Evolutionary conservation across 2,329 filamentous ascomycete genomes (phyloP), one percentile per base, ranked within the genome.

Genomic region (Lasiodiplodia citricola): DNA sequence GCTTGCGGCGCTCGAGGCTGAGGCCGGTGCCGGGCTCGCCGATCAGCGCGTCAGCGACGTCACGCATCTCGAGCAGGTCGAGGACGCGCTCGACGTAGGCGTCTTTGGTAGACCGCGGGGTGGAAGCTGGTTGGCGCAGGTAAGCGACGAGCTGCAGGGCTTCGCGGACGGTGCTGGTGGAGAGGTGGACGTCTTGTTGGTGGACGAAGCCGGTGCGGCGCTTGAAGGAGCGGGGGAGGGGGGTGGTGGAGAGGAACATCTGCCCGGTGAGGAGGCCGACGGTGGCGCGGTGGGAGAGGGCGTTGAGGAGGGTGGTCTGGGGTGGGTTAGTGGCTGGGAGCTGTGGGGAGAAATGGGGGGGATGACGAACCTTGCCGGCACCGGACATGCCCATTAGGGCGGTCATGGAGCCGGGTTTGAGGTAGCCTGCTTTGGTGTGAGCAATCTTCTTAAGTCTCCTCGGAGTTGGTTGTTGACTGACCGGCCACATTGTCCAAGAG

Each of bases 281-380:
- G 18, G 83, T 89, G 76, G 93, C 90, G 2, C 92, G 87, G 74
- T 94, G 91, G 0, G 92, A 89, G 2, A 92, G 80, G 0, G 91
- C 93, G 77, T 96, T 93, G n/a, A 96, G 84, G 0, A 96, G 82
- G 0, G 93, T 96, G 0, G 92, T 94, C 80, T 96, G 41, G 25
- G 2, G 41, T 2, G 2, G 21, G 47, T 63, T 28, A 63, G 58
- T 2, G 11, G 14, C n/a, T 8, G 31, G 55, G 13, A 11, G 21
- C 8, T 10, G 31, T 13, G 23, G 11, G 18, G 11, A n/a, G 18
- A 18, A 5, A 28, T 8, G 4, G 4, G 4, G 16, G 0, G 21
- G 5, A 23, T 16, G 2, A 37, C 58, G 13, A 3, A 63, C 58
- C 37, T 51, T 63, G 41, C 58, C 58, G 6, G 58, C 58, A 0